Conservation (phyloP, 306 rosid species). For the Purshia tridentata region DNA sequence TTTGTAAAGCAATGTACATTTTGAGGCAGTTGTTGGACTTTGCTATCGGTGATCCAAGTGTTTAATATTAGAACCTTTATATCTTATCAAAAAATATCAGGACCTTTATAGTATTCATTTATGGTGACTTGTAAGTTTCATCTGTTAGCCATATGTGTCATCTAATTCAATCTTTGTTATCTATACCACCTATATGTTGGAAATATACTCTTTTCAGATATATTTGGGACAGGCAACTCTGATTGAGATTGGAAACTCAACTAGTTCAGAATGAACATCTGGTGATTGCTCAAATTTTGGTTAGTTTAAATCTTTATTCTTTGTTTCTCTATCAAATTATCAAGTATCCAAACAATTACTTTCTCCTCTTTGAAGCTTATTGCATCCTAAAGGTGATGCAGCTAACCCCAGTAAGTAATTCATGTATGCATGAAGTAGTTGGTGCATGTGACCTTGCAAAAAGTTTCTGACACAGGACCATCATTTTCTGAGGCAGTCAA, state of each 20-base stretch:
- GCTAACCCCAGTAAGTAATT: neutral
- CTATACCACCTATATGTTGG: neutral
- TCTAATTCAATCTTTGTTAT: neutral
- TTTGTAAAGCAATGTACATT: neutral
- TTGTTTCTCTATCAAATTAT: neutral
- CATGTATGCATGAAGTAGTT: neutral
- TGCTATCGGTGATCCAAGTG: neutral
- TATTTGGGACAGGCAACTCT: neutral
- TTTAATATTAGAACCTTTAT: neutral
- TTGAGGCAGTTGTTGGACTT: constrained; percentile 4
- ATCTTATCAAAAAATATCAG: neutral
- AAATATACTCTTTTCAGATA: neutral
- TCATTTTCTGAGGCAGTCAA: constrained; percentile 84
- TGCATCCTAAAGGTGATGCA: neutral
- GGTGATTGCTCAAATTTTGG: neutral
- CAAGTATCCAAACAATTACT: neutral
- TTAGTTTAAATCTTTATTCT: neutral
- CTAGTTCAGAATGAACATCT: neutral
- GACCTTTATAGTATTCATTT: neutral
- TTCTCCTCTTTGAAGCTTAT: neutral
- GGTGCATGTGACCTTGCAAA: constrained; percentile 63
- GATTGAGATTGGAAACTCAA: neutral
- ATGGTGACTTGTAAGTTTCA: neutral
- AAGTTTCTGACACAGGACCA: constrained; percentile 67
- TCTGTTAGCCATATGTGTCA: neutral